Evolutionary conservation across 2,329 filamentous ascomycete genomes (phyloP), one percentile per base, ranked within the genome.

Genomic region (Nemania sp.): DNA sequence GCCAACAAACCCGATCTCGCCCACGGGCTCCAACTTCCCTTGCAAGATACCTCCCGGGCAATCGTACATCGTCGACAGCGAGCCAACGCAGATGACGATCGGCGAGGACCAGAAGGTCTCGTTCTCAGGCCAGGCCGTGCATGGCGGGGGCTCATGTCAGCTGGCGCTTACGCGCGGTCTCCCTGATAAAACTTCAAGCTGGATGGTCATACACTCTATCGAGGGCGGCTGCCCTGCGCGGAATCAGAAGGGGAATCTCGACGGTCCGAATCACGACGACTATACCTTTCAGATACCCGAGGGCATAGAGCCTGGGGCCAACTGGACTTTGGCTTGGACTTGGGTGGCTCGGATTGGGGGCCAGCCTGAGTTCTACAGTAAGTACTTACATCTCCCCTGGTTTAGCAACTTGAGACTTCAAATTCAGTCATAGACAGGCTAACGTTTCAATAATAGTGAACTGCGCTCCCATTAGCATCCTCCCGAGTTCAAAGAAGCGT

Each of bases 141-240:
- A 92, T 60, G 87, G 88, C 20, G 88, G 89, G 53, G 89, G 89
- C 1, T 88, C 84, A 3, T 91, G 88, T 70, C 89, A 91, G 66
- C 75, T 91, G 63, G 81, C 80, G n/a, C 71, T 91, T 59, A 86
- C 86, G 1, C 83, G 81, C 17, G 86, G 89, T 54, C 52, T 61
- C 14, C 79, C 86, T 11, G 80, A 79, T 1, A 79, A 78, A 55
- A 68, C 78, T 52, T 79, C 77, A 2, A 73, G 76, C 39, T 91
- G 84, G 81, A 84, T 84, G 62, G 88, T 91, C 60, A 87, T 91
- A 63, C 79, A 89, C 66, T 87, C 82, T 0, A 84, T 86, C 51
- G 75, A 86, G 43, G 88, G 88, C 33, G 86, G 87, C 8, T 91
- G 89, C 65, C 86, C 86, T 0, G 74, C 80, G 0, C 62, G 67